Evolutionary conservation across 768 basidiomycete species (phyloP), one percentile per base, ranked within the genome.

Genomic region (Serendipita indica): DNA sequence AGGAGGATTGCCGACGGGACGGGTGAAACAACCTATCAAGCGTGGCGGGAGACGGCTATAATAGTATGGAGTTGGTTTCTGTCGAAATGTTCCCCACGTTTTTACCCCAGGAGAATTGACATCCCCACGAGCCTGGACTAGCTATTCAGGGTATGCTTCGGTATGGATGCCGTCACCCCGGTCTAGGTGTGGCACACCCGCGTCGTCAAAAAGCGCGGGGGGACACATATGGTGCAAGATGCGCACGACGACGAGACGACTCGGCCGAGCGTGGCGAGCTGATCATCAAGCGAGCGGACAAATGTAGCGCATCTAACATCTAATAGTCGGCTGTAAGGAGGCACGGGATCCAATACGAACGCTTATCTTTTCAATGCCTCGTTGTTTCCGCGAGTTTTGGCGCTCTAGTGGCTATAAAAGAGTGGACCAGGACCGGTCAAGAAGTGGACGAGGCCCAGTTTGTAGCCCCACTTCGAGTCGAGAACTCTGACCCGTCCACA

Each of bases 31-130:
- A 30, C 49, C 49, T 16, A 10, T 54, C 2, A 14, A 54, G n/a
- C 49, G 49, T 10, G 49, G 49, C 22, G 49, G 49, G n/a, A 3
- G 49, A 16, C 49, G 49, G n/a, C 30, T 54, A n/a, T 54, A 28
- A 54, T 13, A 46, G 22, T 10, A 37, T 37, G 35, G 10, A 10
- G 10, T 18, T 37, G 18, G 18, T 37, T 18, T 10, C 35, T 37
- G 35, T 43, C 6, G 6, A 43, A 43, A 43, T 43, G 41, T 43
- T 43, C 41, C 18, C 41, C 18, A 43, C 41, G 16, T 39, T 43
- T n/a, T n/a, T n/a, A n/a, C n/a, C n/a, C 41, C 18, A 6, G 18
- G 18, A 5, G 41, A n/a, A 43, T n/a, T 43, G 41, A 43, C 41
- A 25, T n/a, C 18, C 18, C 41, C 18, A n/a, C 16, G 41, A 43